Evolutionary conservation across 495 filamentous ascomycete genomes (phyloP).

Genomic region (Elaphomyces granulatus): DNA sequence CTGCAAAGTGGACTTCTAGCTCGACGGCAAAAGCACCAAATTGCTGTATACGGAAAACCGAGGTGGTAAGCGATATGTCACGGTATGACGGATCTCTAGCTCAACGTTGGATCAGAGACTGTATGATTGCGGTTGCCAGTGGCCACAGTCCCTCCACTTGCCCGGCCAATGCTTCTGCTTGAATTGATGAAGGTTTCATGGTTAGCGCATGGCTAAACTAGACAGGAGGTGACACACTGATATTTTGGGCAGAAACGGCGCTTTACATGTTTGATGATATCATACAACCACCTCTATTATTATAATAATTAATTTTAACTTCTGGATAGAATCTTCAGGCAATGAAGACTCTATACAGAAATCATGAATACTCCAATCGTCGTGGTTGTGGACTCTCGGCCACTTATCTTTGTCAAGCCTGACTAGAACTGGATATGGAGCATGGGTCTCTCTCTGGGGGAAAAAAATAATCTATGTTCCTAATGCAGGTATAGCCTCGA

Average conservation of each 20-base stretch:
- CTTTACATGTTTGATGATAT: conserved; percentile 5
- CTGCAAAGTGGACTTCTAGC: conserved; percentile 7
- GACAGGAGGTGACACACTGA: conserved; percentile 9
- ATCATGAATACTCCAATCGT: no score
- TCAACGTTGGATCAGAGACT: conserved; percentile 1
- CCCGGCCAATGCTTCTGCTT: conserved; percentile 4
- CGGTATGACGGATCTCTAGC: background rate
- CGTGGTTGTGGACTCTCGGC: no score
- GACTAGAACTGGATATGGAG: no score
- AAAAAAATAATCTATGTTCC: no score
- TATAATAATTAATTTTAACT: no score
- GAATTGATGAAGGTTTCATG: conserved; percentile 1
- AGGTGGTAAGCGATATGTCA: conserved; percentile 1
- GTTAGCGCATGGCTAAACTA: conserved; percentile 4
- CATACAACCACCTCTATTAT: no score
- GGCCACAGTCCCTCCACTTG: conserved; percentile 5
- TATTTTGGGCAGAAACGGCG: conserved; percentile 1
- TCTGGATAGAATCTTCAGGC: no score
- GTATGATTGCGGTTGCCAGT: conserved; percentile 4
- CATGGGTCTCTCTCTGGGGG: no score
- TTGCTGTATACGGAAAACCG: conserved; percentile 2
- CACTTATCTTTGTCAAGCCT: no score
- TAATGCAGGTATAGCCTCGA: no score
- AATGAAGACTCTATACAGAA: no score
- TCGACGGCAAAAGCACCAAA: conserved; percentile 3